These are phyloP conservation scores for Phytophthora melonis DNA, from an alignment of 352 stramenopile species.

Conservation along the genomic window DNA sequence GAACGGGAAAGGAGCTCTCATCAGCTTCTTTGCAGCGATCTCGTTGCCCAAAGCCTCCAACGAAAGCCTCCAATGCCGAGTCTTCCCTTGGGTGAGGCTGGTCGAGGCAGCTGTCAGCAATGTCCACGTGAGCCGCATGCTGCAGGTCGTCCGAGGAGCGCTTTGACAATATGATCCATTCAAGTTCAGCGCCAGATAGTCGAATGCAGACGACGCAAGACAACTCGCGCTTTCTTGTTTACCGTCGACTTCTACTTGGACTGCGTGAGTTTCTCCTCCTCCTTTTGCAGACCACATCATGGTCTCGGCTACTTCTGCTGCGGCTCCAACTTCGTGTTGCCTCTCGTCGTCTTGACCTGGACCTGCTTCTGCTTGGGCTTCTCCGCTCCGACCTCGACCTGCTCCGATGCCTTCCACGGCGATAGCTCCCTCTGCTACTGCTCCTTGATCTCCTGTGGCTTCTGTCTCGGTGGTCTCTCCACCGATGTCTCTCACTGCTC, in stretches of 20 bases:
- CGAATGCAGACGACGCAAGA: too few relatives aligned
- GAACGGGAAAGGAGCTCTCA: too few relatives aligned
- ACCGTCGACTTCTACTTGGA: conserved; percentile 18
- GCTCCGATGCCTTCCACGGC: background rate
- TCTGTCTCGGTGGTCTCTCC: conserved; percentile 1
- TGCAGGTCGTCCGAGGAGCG: too few relatives aligned
- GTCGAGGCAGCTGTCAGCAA: too few relatives aligned
- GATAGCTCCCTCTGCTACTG: conserved; percentile 5
- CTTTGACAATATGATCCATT: too few relatives aligned
- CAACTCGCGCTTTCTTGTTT: background rate
- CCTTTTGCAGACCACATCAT: background rate
- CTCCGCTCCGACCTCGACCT: conserved; percentile 20
- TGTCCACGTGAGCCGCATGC: too few relatives aligned
- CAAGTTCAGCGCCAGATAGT: too few relatives aligned
- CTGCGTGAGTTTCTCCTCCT: conserved; percentile 19
- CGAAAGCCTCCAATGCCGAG: too few relatives aligned
- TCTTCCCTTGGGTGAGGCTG: too few relatives aligned
- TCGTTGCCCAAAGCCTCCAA: too few relatives aligned
- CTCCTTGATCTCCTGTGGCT: conserved; percentile 12
- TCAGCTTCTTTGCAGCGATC: too few relatives aligned
- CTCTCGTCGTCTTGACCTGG: background rate
- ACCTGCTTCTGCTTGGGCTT: conserved; percentile 19
- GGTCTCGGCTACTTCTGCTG: background rate
- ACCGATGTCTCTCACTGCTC: conserved; percentile 20
- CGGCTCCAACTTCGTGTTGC: too few relatives aligned